Base-by-base conservation (phyloP, 306 rosid genomes). In the Aeschynomene evenia region DNA sequence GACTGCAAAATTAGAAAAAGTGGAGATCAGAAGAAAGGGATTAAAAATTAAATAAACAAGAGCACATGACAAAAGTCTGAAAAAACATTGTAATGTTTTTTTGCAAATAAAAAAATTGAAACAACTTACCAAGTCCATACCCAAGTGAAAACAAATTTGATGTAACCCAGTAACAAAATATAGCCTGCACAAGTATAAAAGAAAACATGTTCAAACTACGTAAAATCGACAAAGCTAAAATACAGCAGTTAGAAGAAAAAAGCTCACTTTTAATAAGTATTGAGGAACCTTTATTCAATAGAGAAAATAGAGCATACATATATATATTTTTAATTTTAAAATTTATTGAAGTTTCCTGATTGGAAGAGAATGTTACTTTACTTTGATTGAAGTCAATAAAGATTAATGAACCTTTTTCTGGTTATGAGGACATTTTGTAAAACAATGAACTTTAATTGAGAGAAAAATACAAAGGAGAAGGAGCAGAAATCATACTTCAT, bases 131-230 rank as follows among this genome's bases (percentile, higher is more conserved):
- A 9, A 81, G 62, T 74, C 99, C 97, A 66, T 88, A 90, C 0
- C 13, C 3, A 50, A 94, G 85, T 1, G 99, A 88, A 76, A 94
- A 94, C 80, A 87, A 42, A 73, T 91, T 91, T 62, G 97, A 84
- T 12, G 99, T 94, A 37, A 94, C 2, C 97, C 95, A 94, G 84
- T 91, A 94, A 80, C 97, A 91, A 81, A 91, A 94, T 81, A 94
- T 68, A 59, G 96, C 97, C 95, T 94, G 99, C 95, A 81, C 26
- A 67, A 21, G 64, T 37, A 62, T 45, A 29, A 54, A 33, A 21
- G 22, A 71, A 31, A 9, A 48, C 67, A 76, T 45, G 74, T 57
- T 66, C 53, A 77, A 53, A 15, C 67, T 13, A 66, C 20, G 67
- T 65, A 51, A 54, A 63, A 16, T 19, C n/a, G 49, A 67, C 51